Percentiles rank a stretch among this genome's conserved stretches.
Conservation (phyloP, 148 eudicot genomes). For the Salicornia ramosissima region DNA sequence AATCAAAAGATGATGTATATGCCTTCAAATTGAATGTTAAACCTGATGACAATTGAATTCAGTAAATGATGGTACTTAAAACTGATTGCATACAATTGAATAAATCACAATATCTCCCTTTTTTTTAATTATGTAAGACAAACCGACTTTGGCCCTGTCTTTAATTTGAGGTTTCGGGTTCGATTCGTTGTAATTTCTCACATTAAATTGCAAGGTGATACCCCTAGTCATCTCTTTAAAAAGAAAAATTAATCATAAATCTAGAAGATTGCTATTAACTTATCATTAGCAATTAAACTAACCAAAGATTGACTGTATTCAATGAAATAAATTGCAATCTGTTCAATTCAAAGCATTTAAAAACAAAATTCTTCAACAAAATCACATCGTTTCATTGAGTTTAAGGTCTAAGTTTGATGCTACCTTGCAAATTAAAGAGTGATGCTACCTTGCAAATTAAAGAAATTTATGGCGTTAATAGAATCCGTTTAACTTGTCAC, state of each 20-base stretch:
- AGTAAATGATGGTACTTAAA: neutral
- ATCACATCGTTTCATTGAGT: neutral
- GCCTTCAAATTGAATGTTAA: neutral
- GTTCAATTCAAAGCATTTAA: neutral
- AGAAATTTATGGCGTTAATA: neutral
- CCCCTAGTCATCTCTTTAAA: no score
- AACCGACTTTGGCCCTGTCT: neutral
- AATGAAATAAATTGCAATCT: neutral
- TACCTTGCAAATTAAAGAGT: neutral
- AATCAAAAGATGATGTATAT: neutral
- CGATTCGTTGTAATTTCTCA: no score
- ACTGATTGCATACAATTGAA: neutral
- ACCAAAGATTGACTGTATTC: neutral
- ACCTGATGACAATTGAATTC: neutral
- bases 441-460: neutral
- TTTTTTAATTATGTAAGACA: neutral
- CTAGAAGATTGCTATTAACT: neutral
- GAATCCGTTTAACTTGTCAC: slow-evolving; percentile 12
- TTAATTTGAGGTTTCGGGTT: no score
- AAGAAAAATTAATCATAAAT: neutral
- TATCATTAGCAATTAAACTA: neutral
- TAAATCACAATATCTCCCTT: neutral
- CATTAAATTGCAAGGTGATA: no score
- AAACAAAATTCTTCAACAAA: neutral
- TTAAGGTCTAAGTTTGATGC: neutral